Evolutionary conservation across 139 green algal species (phyloP), one percentile per base, ranked within the genome.

Genomic region (Auxenochlorella pyrenoidosa): DNA sequence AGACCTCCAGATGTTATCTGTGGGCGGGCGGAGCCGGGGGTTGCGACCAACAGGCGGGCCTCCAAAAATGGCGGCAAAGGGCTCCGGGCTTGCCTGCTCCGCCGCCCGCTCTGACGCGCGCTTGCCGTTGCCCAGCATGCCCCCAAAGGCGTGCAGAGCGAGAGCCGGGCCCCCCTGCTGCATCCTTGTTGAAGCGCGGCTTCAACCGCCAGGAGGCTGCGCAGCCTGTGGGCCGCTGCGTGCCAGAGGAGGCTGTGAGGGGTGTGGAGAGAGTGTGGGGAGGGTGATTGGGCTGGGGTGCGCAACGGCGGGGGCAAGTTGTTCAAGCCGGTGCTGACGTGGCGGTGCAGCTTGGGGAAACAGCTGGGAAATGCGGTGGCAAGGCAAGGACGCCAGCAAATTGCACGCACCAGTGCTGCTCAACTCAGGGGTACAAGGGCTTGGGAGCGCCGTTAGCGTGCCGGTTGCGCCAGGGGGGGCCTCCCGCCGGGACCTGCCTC

Each of bases 121-220:
- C 51, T 83, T 83, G 51, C 78, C 78, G n/a, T 60, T 60, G 16
- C 36, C 76, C 44, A 82, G n/a, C 28, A 65, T 68, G 51, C 63
- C 36, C 18, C n/a, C 34, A 34, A 34, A 83, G n/a, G 54, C 51
- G 4, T 60, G 51, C 5, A 51, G 10, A 3, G 78, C 78, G 51
- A 71, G 32, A 22, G 63, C 26, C 4, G 36, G 26, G 30, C 73
- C 41, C 40, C 73, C 76, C 47, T 83, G 78, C 78, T 83, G 78
- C 78, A 83, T 83, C 13, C 76, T 82, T 28, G 70, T 32, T 24
- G 36, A 30, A n/a, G 58, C 22, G 41, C 43, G 32, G 44, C 21
- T 13, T 44, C 76, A 82, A 82, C 76, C 76, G 76, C 47, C 26
- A 70, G 36, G 24, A 8, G 28, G 34, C 73, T 36, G 41, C 8